A percentile compares a stretch with the other conserved stretches of the same genome.
Conservation (phyloP, 306 rosid genomes). For the Vigna trinervia region DNA sequence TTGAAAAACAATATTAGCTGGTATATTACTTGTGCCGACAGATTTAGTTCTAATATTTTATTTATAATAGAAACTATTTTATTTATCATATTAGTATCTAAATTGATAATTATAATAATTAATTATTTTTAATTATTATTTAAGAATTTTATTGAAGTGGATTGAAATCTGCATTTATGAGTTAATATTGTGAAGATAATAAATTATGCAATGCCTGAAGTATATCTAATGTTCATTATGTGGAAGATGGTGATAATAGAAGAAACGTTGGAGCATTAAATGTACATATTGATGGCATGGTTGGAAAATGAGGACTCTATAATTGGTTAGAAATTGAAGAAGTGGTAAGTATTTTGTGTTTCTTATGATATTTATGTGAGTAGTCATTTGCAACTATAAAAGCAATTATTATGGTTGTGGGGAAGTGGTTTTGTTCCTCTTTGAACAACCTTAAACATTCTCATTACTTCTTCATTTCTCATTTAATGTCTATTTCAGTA, state of each 20-base stretch:
- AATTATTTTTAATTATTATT: too few relatives aligned
- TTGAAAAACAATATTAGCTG: too few relatives aligned
- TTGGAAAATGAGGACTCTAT: conserved; percentile 19
- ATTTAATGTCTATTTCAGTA: too few relatives aligned
- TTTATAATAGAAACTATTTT: too few relatives aligned
- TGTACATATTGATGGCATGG: neutral
- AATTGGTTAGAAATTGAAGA: neutral
- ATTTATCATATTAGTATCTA: too few relatives aligned
- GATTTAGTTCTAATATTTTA: neutral
- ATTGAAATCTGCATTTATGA: neutral
- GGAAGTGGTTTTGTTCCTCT: conserved; percentile 48
- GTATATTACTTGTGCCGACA: neutral
- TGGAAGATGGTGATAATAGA: neutral
- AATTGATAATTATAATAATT: too few relatives aligned
- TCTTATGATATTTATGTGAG: neutral
- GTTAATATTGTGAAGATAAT: neutral
- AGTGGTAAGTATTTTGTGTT: neutral
- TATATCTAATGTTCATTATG: neutral
- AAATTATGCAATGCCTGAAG: neutral
- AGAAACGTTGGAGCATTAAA: neutral
- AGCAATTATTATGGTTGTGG: conserved; percentile 25
- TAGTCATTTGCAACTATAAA: neutral
- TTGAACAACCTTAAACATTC: conserved; percentile 35
- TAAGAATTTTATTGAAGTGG: too few relatives aligned
- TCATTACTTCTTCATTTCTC: neutral